A percentile compares a stretch with the other conserved stretches of the same genome.
Conservation (phyloP, 352 stramenopile species). For the Globisporangium solare region DNA sequence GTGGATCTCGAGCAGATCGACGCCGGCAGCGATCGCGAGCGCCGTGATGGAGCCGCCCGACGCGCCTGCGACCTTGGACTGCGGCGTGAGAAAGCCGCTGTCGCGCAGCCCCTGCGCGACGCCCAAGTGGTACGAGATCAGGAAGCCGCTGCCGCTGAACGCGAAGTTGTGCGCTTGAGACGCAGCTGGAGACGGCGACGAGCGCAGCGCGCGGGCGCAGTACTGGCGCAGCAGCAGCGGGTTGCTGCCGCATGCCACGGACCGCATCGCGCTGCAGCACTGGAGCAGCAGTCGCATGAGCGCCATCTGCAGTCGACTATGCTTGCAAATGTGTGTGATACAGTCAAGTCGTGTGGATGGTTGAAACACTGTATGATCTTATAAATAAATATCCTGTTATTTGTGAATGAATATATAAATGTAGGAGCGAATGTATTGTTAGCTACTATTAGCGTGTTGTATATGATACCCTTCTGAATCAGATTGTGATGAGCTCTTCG, state of each 20-base stretch:
- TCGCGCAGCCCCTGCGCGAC: constrained; percentile 54
- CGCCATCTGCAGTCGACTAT: no score
- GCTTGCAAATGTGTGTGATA: no score
- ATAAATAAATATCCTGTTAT: no score
- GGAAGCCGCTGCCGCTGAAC: constrained; percentile 78
- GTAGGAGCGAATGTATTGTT: no score
- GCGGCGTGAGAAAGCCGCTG: constrained; percentile 35
- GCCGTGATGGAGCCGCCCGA: constrained; percentile 70
- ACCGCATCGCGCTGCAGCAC: no score
- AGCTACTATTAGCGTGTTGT: no score
- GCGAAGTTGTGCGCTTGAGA: constrained; percentile 41
- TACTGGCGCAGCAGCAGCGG: neutral
- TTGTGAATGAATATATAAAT: no score
- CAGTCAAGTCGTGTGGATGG: no score
- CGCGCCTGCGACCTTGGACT: constrained; percentile 62
- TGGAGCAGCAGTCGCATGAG: no score
- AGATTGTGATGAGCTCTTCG: no score
- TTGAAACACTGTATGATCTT: no score
- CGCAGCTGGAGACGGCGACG: neutral
- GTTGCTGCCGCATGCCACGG: no score
- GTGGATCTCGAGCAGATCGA: constrained; percentile 48
- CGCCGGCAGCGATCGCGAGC: constrained; percentile 43
- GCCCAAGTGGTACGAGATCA: constrained; percentile 78
- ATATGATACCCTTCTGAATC: neutral
- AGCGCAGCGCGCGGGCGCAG: neutral